A percentile compares a stretch with the other conserved stretches of the same genome.
Conservation (phyloP, 192 early-diverging fungal genomes). For the Coemansia sp. region DNA sequence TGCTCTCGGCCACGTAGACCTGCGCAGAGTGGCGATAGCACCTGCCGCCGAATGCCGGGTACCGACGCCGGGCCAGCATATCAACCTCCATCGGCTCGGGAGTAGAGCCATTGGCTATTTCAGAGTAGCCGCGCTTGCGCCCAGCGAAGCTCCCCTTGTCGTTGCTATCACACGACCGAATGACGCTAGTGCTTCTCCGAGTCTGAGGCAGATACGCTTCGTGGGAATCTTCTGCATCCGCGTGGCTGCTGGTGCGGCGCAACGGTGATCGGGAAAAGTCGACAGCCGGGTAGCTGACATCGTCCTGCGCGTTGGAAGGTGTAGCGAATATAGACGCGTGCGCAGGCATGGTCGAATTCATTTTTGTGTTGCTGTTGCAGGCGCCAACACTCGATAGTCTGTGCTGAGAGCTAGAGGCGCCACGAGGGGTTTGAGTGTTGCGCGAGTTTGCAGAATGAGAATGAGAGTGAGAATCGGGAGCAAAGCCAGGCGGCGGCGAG, state of each 20-base stretch:
- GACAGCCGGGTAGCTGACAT: background rate
- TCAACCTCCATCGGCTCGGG: slow-evolving; percentile 15
- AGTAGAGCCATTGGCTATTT: slow-evolving; percentile 11
- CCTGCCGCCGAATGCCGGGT: slow-evolving; percentile 49
- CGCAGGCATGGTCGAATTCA: slow-evolving; percentile 7
- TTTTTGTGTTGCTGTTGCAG: background rate
- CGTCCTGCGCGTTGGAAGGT: background rate
- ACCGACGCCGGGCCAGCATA: slow-evolving; percentile 30
- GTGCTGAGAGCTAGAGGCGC: background rate
- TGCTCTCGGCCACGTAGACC: slow-evolving; percentile 46
- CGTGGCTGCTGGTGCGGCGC: slow-evolving; percentile 3
- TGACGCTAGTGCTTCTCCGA: slow-evolving; percentile 1
- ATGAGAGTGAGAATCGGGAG: background rate
- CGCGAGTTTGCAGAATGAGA: background rate
- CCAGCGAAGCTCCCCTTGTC: background rate
- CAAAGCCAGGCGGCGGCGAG: background rate
- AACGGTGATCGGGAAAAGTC: background rate
- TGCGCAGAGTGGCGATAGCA: slow-evolving; percentile 56
- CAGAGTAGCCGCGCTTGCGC: slow-evolving; percentile 41
- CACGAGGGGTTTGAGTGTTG: background rate
- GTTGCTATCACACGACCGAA: background rate
- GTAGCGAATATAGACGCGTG: background rate
- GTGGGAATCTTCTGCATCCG: slow-evolving; percentile 18
- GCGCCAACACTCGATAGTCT: background rate
- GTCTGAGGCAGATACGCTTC: background rate